Evolutionary conservation across 2,329 filamentous ascomycete species (phyloP).

Genomic region (Colletotrichum graminicola): DNA sequence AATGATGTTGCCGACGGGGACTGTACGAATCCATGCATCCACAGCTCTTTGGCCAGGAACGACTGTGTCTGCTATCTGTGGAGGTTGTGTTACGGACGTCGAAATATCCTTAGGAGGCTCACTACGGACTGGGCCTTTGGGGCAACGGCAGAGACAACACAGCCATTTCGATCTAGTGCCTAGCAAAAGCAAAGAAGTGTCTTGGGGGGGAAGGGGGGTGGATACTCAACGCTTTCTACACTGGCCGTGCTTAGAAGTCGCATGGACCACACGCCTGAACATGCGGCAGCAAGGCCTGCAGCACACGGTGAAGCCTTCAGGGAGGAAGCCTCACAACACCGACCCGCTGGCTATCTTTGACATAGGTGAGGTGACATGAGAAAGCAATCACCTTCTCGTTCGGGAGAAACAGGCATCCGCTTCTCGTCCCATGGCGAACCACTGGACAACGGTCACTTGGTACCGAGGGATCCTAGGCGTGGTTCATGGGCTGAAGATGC

Average conservation of each 20-base stretch:
- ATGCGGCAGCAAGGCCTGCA: conserved; percentile 5
- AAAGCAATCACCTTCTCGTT: not conserved
- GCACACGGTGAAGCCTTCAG: not conserved
- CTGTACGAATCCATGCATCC: not conserved
- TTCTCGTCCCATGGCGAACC: not conserved
- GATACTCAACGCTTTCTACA: not conserved
- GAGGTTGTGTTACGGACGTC: not conserved
- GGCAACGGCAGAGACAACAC: not conserved
- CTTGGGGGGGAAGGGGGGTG: not conserved
- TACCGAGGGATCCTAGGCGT: no score
- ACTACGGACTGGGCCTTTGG: not conserved
- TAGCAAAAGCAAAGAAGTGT: conserved; percentile 6
- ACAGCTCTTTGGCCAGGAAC: not conserved
- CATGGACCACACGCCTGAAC: not conserved
- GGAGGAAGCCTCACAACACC: not conserved
- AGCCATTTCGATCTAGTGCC: not conserved
- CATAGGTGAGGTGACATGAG: not conserved
- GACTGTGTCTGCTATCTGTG: no score
- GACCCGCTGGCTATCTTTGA: not conserved
- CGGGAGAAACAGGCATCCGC: not conserved
- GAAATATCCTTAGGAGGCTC: not conserved
- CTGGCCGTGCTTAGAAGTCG: not conserved
- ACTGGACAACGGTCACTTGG: not conserved
- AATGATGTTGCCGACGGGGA: conserved; percentile 3
- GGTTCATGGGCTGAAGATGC: not conserved